phyloP scores from a whole-genome alignment of 192 early-diverging fungal species.

The Coemansia sp. region DNA sequence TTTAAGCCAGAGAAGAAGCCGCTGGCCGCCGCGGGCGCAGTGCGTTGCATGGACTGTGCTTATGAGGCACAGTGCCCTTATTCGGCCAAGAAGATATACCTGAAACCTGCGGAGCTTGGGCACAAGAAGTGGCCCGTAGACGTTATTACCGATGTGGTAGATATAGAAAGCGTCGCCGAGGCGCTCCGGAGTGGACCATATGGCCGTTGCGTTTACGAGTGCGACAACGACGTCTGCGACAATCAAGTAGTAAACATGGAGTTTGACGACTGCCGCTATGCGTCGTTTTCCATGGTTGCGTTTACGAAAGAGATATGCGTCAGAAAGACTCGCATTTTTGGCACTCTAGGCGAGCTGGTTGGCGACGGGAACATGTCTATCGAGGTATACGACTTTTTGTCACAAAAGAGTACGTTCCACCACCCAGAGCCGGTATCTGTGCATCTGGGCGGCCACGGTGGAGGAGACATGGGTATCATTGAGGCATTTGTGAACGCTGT shows the following conservation, averaged over 20 bases:
- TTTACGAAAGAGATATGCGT: slow-evolving; percentile 60
- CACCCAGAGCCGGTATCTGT: slow-evolving; percentile 2
- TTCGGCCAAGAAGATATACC: slow-evolving; percentile 62
- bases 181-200: slow-evolving; percentile 61
- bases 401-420: slow-evolving; percentile 30
- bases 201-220: slow-evolving; percentile 71
- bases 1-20: slow-evolving; percentile 64
- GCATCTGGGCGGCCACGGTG: slow-evolving; percentile 20
- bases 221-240: slow-evolving; percentile 71
- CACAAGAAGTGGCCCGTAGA: slow-evolving; percentile 59
- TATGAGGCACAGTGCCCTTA: slow-evolving; percentile 62
- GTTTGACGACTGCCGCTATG: slow-evolving; percentile 58
- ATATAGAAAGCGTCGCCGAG: slow-evolving; percentile 56
- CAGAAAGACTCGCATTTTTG: slow-evolving; percentile 59
- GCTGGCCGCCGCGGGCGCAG: slow-evolving; percentile 59
- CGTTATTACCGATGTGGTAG: slow-evolving; percentile 58
- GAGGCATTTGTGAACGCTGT: slow-evolving; percentile 19
- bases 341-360: slow-evolving; percentile 59
- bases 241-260: slow-evolving; percentile 65
- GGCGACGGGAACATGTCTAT: slow-evolving; percentile 57
- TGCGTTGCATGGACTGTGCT: slow-evolving; percentile 60
- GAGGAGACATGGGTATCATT: slow-evolving; percentile 26
- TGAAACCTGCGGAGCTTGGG: slow-evolving; percentile 43
- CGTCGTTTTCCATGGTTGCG: slow-evolving; percentile 63
- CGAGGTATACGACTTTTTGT: slow-evolving; percentile 54